These are phyloP conservation scores for Plectranthus barbatus DNA, from an alignment of 257 asterid species.

Conservation along the genomic window DNA sequence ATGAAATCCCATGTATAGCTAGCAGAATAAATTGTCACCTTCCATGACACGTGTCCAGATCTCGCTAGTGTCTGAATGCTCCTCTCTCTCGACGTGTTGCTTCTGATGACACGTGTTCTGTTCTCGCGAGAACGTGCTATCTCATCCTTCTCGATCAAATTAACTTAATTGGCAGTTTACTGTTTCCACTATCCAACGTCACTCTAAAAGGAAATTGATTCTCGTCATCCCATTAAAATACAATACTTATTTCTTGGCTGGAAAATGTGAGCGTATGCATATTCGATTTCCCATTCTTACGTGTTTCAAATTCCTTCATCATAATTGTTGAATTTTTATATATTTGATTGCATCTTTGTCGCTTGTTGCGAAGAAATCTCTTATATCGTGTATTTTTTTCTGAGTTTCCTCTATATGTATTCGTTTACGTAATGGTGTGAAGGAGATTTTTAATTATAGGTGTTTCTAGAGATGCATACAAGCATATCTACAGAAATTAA, in stretches of 20 bases:
- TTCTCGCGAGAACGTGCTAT: too few relatives aligned
- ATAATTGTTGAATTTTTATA: background rate
- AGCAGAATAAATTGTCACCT: too few relatives aligned
- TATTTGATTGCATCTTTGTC: background rate
- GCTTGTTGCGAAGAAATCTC: background rate
- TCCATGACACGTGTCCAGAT: conserved; percentile 21
- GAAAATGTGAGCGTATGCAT: conserved; percentile 2
- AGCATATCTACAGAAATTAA: background rate
- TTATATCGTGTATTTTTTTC: background rate
- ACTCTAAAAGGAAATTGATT: background rate
- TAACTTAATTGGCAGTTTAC: background rate
- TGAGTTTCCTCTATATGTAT: background rate
- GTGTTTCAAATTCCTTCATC: background rate
- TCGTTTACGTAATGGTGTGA: background rate
- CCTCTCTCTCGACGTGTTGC: background rate
- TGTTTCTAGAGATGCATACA: background rate
- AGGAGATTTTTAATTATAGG: background rate
- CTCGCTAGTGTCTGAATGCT: conserved; percentile 10
- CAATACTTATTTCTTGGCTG: background rate
- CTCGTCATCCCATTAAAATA: too few relatives aligned
- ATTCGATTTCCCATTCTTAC: background rate
- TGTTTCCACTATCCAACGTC: background rate
- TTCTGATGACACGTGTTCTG: too few relatives aligned
- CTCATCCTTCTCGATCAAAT: too few relatives aligned
- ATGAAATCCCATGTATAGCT: too few relatives aligned